These are phyloP conservation scores for Chlorella sp. DNA, from an alignment of 139 green algal species.

Conservation along the genomic window DNA sequence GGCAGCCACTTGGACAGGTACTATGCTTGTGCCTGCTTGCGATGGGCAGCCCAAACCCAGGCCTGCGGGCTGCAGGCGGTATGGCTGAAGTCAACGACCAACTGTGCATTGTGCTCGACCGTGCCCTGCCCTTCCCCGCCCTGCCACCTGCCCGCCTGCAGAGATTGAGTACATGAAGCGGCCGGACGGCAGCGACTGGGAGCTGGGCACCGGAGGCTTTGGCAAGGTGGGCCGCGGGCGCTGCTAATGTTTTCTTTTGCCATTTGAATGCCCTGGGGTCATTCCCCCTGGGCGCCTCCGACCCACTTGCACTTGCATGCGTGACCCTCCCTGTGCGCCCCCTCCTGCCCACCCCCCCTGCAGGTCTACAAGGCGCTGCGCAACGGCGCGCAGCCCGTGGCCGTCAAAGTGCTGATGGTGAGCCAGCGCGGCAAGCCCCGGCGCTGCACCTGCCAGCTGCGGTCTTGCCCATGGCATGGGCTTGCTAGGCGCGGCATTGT, in stretches of 20 bases:
- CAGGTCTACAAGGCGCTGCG: conserved; percentile 54
- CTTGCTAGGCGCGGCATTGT: no score
- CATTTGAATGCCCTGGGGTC: no score
- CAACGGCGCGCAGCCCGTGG: conserved; percentile 46
- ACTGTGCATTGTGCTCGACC: no score
- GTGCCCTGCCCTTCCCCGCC: background rate
- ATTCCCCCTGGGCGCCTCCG: no score
- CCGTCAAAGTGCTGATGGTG: conserved; percentile 41
- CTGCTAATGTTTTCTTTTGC: no score
- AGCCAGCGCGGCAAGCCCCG: background rate
- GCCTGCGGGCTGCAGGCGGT: no score
- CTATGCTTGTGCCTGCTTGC: no score
- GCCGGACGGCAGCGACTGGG: conserved; percentile 42
- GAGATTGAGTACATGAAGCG: conserved; percentile 42
- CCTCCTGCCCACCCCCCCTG: background rate
- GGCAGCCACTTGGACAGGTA: no score
- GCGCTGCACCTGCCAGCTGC: background rate
- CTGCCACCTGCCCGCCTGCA: background rate
- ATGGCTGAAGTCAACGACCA: no score
- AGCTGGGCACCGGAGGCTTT: conserved; percentile 51
- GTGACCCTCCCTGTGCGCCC: background rate
- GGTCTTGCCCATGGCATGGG: no score
- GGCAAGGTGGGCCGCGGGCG: conserved; percentile 8
- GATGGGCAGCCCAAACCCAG: no score
- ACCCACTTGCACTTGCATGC: background rate